phyloP scores from a whole-genome alignment of 1,284 basidiomycete genomes.

The Volvariella surrecta region DNA sequence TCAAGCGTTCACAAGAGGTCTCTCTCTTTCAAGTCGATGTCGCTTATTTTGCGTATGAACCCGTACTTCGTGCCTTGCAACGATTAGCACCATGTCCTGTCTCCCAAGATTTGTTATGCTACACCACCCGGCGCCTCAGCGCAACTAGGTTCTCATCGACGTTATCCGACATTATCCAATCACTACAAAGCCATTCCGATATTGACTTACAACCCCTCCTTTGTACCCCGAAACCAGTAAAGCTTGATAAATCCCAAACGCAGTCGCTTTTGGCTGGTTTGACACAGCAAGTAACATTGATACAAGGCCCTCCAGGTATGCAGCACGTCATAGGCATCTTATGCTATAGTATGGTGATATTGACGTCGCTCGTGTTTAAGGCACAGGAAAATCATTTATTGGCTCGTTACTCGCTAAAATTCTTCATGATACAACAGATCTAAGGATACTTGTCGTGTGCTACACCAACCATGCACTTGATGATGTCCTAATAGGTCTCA shows the following conservation, averaged over 20 bases:
- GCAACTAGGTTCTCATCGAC: constrained; percentile 10
- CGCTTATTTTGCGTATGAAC: constrained; percentile 53
- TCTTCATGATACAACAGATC: constrained; percentile 34
- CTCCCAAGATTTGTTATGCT: constrained; percentile 40
- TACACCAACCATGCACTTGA: constrained; percentile 65
- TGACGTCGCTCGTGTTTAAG: constrained; percentile 20
- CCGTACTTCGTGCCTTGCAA: constrained; percentile 45
- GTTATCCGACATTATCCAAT: constrained; percentile 20
- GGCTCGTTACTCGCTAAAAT: constrained; percentile 52
- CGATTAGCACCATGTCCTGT: constrained; percentile 33
- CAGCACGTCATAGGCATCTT: too few relatives aligned
- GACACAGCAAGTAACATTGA: constrained; percentile 44
- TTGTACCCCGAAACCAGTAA: constrained; percentile 25
- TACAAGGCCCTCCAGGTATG: constrained; percentile 61
- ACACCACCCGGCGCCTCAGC: constrained; percentile 29
- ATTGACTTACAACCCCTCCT: constrained; percentile 35
- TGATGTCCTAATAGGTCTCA: constrained; percentile 49
- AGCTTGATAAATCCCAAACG: constrained; percentile 43
- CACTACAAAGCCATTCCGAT: constrained; percentile 23
- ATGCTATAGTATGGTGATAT: neutral
- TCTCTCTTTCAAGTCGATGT: constrained; percentile 50
- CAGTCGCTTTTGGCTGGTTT: constrained; percentile 41
- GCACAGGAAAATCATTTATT: constrained; percentile 63
- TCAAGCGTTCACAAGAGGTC: constrained; percentile 29
- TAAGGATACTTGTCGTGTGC: constrained; percentile 52